These are phyloP conservation scores for Athelia sp. DNA, from an alignment of 1,284 basidiomycete genomes.

Conservation along the genomic window DNA sequence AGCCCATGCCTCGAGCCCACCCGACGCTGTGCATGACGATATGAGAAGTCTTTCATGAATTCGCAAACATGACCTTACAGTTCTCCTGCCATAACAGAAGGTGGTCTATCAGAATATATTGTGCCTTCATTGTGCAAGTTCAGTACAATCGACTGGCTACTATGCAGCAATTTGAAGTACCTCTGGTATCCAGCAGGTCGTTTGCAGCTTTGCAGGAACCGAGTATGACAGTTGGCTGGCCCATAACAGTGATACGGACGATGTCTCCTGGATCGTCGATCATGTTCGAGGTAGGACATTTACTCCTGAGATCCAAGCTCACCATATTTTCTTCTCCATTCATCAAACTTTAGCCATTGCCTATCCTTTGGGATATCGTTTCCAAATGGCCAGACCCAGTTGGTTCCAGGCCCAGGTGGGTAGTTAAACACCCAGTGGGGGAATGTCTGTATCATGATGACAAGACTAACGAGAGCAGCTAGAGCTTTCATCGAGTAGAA, in stretches of 20 bases:
- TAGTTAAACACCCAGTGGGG: too few relatives aligned
- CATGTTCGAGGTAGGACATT: not conserved
- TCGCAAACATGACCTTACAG: conserved; percentile 11
- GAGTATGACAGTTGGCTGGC: not conserved
- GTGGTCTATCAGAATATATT: conserved; percentile 38
- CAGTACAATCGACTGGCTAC: not conserved
- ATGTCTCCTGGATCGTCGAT: not conserved
- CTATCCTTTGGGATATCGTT: not conserved
- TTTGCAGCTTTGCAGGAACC: not conserved
- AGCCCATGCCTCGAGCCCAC: conserved; percentile 37
- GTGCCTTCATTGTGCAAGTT: not conserved
- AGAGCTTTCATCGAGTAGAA: too few relatives aligned
- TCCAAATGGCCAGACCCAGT: not conserved
- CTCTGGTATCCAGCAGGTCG: not conserved
- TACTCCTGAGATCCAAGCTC: not conserved
- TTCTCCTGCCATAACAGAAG: conserved; percentile 36
- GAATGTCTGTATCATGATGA: too few relatives aligned
- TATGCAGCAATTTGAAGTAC: not conserved
- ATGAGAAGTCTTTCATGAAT: not conserved
- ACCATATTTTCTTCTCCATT: conserved; percentile 1
- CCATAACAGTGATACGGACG: not conserved
- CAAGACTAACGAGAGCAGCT: too few relatives aligned
- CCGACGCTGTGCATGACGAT: conserved; percentile 24
- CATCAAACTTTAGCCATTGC: conserved; percentile 1
- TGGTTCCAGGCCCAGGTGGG: not conserved